Conservation (phyloP, 495 filamentous ascomycete species). For the Chaetomidium leptoderma region DNA sequence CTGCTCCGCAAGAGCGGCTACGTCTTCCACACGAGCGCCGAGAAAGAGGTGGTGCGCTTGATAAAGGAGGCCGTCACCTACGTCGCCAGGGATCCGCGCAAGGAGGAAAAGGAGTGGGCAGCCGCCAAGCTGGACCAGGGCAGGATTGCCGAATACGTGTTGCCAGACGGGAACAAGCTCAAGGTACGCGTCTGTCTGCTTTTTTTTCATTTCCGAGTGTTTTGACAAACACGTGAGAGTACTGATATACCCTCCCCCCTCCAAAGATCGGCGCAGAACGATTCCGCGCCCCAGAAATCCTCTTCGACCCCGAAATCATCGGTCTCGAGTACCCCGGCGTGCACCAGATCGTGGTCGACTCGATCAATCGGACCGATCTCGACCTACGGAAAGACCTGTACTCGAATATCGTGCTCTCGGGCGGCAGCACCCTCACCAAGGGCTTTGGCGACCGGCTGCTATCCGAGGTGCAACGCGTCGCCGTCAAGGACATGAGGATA, state of each 20-base stretch:
- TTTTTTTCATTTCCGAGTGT: background rate
- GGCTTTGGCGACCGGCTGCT: constrained; percentile 94
- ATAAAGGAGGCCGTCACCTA: constrained; percentile 97
- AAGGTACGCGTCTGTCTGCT: constrained; percentile 54
- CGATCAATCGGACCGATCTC: constrained; percentile 94
- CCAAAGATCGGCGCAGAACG: constrained; percentile 77
- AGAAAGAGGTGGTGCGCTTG: constrained; percentile 93
- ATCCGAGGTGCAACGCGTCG: constrained; percentile 84
- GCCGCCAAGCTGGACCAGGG: constrained; percentile 54
- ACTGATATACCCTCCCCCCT: constrained; percentile 16
- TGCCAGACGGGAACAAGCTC: constrained; percentile 89
- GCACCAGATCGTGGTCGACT: constrained; percentile 94
- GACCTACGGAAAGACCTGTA: constrained; percentile 92
- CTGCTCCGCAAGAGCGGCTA: constrained; percentile 88
- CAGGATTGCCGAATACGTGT: constrained; percentile 76
- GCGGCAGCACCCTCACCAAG: constrained; percentile 78
- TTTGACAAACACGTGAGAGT: background rate
- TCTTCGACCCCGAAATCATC: constrained; percentile 96
- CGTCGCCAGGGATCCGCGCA: constrained; percentile 83
- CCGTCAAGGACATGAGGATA: constrained; percentile 98
- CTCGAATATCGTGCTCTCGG: constrained; percentile 93
- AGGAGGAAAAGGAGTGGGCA: constrained; percentile 95
- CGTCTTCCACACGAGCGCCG: constrained; percentile 94
- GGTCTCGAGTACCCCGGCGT: constrained; percentile 96
- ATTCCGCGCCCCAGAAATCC: constrained; percentile 93